A percentile compares a stretch with the other conserved stretches of the same genome.
These are phyloP conservation scores for Dictyostelium capitatum DNA, from an alignment of 78 protist species.

Conservation along the genomic window DNA sequence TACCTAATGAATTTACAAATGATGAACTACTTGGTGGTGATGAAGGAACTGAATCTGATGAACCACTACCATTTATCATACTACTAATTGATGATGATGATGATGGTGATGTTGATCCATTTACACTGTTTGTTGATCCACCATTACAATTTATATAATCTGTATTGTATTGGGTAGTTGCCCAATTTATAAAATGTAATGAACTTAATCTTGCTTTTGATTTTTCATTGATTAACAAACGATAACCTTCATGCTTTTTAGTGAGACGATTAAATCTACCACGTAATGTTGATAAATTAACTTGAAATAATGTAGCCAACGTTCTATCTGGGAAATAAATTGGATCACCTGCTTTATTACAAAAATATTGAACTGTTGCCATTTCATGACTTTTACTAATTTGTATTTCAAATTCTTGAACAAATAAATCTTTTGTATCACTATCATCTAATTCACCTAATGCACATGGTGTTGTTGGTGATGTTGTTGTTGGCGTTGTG, in stretches of 20 bases:
- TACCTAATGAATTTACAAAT: neutral
- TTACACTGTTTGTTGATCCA: neutral
- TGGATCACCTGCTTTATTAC: conserved; percentile 52
- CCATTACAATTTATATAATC: neutral
- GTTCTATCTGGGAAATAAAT: conserved; percentile 74
- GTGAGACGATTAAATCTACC: conserved; percentile 78
- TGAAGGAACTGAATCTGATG: neutral
- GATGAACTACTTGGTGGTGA: neutral
- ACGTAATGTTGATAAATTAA: conserved; percentile 61
- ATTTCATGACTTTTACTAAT: conserved; percentile 25
- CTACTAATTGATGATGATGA: neutral
- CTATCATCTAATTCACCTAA: neutral
- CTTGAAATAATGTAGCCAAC: conserved; percentile 61
- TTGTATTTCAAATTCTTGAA: conserved; percentile 48
- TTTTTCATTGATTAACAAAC: conserved; percentile 65
- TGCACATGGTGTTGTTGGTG: neutral
- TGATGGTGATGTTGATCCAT: neutral
- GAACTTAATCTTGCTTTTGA: conserved; percentile 53
- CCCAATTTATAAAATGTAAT: conserved; percentile 68
- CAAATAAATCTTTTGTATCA: conserved; percentile 14
- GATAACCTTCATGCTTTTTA: conserved; percentile 47
- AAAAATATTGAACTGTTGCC: conserved; percentile 51
- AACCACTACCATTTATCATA: neutral
- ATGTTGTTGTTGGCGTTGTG: neutral
- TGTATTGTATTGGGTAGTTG: conserved; percentile 28